These are phyloP conservation scores for Apiotrichum akiyoshidainum DNA, from an alignment of 1,284 basidiomycete species.

Conservation along the genomic window DNA sequence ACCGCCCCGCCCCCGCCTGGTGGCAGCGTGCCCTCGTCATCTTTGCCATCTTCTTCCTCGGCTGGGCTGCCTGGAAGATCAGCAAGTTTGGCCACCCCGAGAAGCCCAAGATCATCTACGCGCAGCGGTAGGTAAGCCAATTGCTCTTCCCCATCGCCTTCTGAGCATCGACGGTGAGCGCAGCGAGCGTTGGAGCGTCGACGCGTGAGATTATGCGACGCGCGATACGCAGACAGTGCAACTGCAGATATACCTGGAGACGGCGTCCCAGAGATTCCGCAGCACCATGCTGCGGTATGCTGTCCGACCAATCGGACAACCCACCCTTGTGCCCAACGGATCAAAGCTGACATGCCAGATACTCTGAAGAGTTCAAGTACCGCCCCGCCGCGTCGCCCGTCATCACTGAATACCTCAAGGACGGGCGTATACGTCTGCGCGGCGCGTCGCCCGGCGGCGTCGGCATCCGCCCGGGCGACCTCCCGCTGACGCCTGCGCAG, in stretches of 20 bases:
- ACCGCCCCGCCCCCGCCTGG: constrained; percentile 41
- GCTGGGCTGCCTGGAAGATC: constrained; percentile 36
- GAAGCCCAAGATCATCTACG: constrained; percentile 48
- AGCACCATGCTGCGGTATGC: too few species aligned
- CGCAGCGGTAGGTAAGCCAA: constrained; percentile 39
- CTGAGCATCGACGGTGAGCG: too few species aligned
- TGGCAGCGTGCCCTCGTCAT: constrained; percentile 44
- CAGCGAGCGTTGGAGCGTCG: too few species aligned
- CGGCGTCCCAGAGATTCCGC: too few species aligned
- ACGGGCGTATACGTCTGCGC: constrained; percentile 48
- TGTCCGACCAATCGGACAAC: too few species aligned
- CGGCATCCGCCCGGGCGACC: constrained; percentile 41
- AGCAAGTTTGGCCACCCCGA: constrained; percentile 19
- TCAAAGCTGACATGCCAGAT: constrained; percentile 28
- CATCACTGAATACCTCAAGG: constrained; percentile 50
- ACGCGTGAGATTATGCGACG: too few species aligned
- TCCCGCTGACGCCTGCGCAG: constrained; percentile 34
- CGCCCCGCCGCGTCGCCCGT: constrained; percentile 52
- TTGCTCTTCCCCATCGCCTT: neutral
- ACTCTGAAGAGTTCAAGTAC: constrained; percentile 51
- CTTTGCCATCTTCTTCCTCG: constrained; percentile 34
- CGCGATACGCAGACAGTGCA: too few species aligned
- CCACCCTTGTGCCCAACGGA: neutral
- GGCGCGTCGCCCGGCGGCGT: constrained; percentile 49
- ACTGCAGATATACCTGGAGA: too few species aligned